These are phyloP conservation scores for Brassica carinata DNA, from an alignment of 345 rosid species.

Conservation along the genomic window DNA sequence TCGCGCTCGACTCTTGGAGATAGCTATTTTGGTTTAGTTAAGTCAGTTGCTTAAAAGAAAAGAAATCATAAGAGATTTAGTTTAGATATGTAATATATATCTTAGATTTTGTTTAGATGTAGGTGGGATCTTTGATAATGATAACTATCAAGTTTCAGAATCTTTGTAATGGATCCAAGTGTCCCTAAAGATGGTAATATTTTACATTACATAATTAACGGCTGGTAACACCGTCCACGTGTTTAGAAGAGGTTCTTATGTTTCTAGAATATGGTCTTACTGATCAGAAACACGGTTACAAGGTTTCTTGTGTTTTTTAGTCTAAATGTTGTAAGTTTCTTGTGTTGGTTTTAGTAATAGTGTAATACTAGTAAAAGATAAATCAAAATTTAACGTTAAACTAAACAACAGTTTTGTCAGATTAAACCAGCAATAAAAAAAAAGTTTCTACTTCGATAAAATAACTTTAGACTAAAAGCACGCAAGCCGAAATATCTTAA, in stretches of 20 bases:
- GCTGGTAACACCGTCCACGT: conserved; percentile 36
- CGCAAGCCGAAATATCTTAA: background rate
- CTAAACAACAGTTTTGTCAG: background rate
- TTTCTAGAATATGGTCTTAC: conserved; percentile 13
- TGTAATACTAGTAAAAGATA: background rate
- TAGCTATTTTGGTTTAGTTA: background rate
- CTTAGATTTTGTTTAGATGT: conserved; percentile 15
- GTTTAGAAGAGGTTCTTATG: conserved; percentile 5
- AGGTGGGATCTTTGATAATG: conserved; percentile 31
- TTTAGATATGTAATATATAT: background rate
- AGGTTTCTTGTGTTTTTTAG: too few species aligned
- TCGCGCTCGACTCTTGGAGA: conserved; percentile 5
- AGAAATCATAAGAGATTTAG: background rate
- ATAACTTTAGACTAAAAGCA: background rate
- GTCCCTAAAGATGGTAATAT: background rate
- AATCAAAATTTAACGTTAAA: background rate
- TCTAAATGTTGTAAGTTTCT: too few species aligned
- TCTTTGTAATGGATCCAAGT: conserved; percentile 23
- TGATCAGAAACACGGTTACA: background rate
- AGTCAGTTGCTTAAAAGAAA: background rate
- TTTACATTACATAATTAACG: conserved; percentile 1
- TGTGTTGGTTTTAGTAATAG: too few species aligned
- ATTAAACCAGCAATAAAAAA: background rate
- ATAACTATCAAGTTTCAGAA: conserved; percentile 29
- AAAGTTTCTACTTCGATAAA: background rate